These are phyloP conservation scores for Penstemon barbatus DNA, from an alignment of 257 asterid genomes.

Conservation along the genomic window DNA sequence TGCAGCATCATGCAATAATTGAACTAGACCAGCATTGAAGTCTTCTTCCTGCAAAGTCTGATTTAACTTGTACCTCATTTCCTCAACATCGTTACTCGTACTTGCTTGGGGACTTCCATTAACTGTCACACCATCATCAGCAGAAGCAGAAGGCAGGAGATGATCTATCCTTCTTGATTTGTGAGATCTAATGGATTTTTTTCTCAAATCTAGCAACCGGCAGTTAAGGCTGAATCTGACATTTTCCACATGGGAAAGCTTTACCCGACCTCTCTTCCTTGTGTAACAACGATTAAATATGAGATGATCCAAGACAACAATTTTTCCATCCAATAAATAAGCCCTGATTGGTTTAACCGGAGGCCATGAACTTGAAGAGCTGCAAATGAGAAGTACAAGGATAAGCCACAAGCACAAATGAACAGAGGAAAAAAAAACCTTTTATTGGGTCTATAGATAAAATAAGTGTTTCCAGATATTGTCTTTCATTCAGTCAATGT, in stretches of 20 bases:
- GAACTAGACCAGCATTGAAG: constrained; percentile 70
- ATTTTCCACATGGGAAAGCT: constrained; percentile 41
- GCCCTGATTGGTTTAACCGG: constrained; percentile 51
- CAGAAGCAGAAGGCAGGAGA: constrained; percentile 67
- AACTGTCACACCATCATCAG: constrained; percentile 83
- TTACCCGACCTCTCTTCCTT: constrained; percentile 51
- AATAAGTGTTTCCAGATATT: too few relatives aligned
- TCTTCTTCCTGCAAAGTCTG: constrained; percentile 80
- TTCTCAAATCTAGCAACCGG: constrained; percentile 37
- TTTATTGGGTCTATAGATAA: too few relatives aligned
- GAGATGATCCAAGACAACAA: constrained; percentile 41
- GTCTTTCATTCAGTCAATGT: background rate
- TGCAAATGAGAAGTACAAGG: constrained; percentile 45
- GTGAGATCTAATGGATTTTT: constrained; percentile 37
- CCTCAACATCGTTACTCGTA: constrained; percentile 55
- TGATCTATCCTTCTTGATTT: constrained; percentile 49
- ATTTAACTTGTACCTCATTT: constrained; percentile 61
- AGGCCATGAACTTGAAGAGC: constrained; percentile 58
- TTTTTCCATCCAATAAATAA: constrained; percentile 40
- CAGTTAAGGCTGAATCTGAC: constrained; percentile 37
- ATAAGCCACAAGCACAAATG: constrained; percentile 32
- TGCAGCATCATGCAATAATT: constrained; percentile 90
- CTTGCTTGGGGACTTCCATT: constrained; percentile 66
- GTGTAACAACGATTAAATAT: constrained; percentile 38
- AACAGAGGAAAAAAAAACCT: background rate